phyloP scores from a whole-genome alignment of 306 rosid genomes.

The Cucumis sativus region DNA sequence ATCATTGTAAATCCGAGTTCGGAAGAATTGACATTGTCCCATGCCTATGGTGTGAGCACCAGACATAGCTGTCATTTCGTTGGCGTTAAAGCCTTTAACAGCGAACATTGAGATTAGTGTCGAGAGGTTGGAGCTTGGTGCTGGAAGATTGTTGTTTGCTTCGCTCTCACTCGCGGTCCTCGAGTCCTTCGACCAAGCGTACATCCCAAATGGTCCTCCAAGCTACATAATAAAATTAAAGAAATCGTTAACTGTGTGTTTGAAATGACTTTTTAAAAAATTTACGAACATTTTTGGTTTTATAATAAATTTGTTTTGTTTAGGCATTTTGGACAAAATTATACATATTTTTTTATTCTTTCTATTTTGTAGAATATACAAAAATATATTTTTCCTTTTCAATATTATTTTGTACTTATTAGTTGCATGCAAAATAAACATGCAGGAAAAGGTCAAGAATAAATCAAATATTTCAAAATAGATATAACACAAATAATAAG shows the following conservation, averaged over 20 bases:
- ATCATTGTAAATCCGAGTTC: slow-evolving; percentile 50
- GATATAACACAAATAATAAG: background rate
- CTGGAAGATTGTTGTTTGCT: slow-evolving; percentile 49
- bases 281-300: too few relatives aligned
- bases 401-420: background rate
- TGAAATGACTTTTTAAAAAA: background rate
- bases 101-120: slow-evolving; percentile 33
- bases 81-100: slow-evolving; percentile 25
- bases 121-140: slow-evolving; percentile 31
- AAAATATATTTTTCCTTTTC: too few relatives aligned
- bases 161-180: slow-evolving; percentile 52
- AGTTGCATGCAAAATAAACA: background rate
- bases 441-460: background rate
- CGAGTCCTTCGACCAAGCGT: slow-evolving; percentile 58
- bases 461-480: background rate
- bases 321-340: background rate
- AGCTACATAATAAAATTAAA: slow-evolving; percentile 20
- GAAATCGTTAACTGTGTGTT: background rate
- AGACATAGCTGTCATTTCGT: slow-evolving; percentile 57
- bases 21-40: slow-evolving; percentile 36
- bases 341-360: background rate
- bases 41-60: slow-evolving; percentile 65
- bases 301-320: too few relatives aligned
- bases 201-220: slow-evolving; percentile 68
- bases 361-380: background rate